Evolutionary conservation across 208 protist species (phyloP), one percentile per base, ranked within the genome.

Genomic region (Acanthamoeba lenticulata): DNA sequence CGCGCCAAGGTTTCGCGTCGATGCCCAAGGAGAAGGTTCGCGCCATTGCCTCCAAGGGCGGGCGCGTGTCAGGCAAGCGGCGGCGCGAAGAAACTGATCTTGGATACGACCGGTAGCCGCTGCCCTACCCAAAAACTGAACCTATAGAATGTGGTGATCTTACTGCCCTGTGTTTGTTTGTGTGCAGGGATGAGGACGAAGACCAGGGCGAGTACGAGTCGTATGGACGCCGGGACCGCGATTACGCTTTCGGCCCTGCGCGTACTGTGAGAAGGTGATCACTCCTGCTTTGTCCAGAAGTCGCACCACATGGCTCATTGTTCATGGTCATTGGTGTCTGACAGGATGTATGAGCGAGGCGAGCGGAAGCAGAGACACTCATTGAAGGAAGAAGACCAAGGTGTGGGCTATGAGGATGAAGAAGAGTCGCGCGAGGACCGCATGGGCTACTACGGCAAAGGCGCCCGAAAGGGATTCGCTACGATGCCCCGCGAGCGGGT

Each of bases 341-440:
- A 34, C 69, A 79, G 69, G 36, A 79, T 79, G 69, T 79, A 79
- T 36, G 69, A 79, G 69, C 5, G 15, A 15, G 69, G 69, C 69
- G 69, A 79, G 40, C 13, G 69, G n/a, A 79, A 29, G 38, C 69
- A 1, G 15, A 2, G 3, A 19, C 69, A 79, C 38, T 79, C 69
- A 21, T n/a, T 79, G 69, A 40, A 36, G 38, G 69, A 79, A 36
- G 69, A 79, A 45, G 69, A 79, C 40, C 69, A 79, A 32, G 69
- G 69, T 36, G 69, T 79, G 15, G 69, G 38, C 36, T 79, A 79
- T 32, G 36, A 45, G 24, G 69, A 45, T 2, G 69, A 79, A 11
- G 69, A 79, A 29, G 69, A 79, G 40, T 19, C 69, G 40, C 32
- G 9, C 4, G 69, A 79, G 69, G 69, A 79, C 32, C 32, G 69